phyloP scores from a whole-genome alignment of 441 rosid genomes.

The Adansonia madagascariensis region DNA sequence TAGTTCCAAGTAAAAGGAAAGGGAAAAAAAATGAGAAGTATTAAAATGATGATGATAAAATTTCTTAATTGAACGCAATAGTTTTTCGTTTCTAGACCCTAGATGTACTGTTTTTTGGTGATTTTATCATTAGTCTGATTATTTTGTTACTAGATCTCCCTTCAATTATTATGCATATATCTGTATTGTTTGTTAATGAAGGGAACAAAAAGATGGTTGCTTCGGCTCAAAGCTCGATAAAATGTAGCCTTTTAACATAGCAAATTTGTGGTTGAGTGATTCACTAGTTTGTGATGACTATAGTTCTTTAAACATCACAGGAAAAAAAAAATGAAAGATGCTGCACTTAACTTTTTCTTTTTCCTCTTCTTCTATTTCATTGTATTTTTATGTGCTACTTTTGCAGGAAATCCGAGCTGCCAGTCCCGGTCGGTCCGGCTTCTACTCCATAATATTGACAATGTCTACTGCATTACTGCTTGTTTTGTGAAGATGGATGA shows the following conservation, averaged over 20 bases:
- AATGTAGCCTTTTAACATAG: background rate
- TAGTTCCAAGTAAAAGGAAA: background rate
- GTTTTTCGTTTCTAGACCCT: background rate
- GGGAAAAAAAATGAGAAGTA: background rate
- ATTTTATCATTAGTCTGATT: background rate
- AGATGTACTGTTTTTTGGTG: background rate
- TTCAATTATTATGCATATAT: background rate
- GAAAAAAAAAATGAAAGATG: background rate
- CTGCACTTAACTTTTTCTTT: background rate
- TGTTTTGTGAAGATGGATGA: slow-evolving; percentile 38
- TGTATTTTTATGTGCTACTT: background rate
- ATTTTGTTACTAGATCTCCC: background rate
- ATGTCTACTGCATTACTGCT: slow-evolving; percentile 39
- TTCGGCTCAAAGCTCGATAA: background rate
- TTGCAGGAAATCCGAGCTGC: slow-evolving; percentile 49
- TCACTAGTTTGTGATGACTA: background rate
- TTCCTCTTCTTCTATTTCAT: background rate
- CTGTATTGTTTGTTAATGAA: background rate
- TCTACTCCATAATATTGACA: slow-evolving; percentile 32
- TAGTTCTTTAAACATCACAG: background rate
- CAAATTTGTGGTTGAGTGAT: background rate
- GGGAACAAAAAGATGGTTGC: background rate
- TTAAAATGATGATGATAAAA: background rate
- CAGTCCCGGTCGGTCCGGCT: slow-evolving; percentile 22
- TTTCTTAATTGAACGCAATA: background rate